Evolutionary conservation across 2,329 filamentous ascomycete genomes (phyloP), one percentile per base, ranked within the genome.

Genomic region (Arthrobotrys megalospora): DNA sequence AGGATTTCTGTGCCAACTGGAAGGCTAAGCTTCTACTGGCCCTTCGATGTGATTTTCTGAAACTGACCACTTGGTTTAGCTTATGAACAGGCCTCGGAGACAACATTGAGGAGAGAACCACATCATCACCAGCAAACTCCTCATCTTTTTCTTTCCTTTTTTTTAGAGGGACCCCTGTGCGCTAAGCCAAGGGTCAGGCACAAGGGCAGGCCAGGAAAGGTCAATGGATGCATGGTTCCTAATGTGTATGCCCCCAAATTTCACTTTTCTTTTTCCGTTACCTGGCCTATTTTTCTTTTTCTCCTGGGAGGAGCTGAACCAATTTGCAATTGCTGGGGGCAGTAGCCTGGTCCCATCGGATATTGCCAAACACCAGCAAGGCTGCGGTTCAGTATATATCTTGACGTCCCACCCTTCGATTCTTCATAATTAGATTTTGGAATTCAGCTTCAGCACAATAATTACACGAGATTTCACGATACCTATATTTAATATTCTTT

Each of bases 291-390:
- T 16, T 78, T 78, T 72, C 48, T 78, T 78, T 78, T 78, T 72
- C 62, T 34, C 21, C 16, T n/a, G 67, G 66, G 75, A 78, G 75
- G 75, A 78, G 75, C 75, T 78, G 75, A 78, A 72, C 75, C 67
- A 78, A 72, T 78, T 78, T 72, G 75, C 67, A 72, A 62, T 75
- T 62, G 50, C 58, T 72, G 68, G 71, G 69, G 52, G 63, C 62
- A 64, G 48, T 19, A 52, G 75, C 67, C 67, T 78, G 62, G 75
- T 65, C 58, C 32, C 75, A 78, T 78, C 75, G 66, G 73, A 66
- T 69, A 71, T 60, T 70, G 66, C 73, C 73, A 78, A 67, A 78
- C 67, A 67, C 67, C 53, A 69, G 55, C 60, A 43, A 50, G 65
- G 41, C 64, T 68, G 64, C 34, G 38, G 43, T 50, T 64, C 41